phyloP scores from a whole-genome alignment of 2,329 filamentous ascomycete species.

The Monosporascus sp. region DNA sequence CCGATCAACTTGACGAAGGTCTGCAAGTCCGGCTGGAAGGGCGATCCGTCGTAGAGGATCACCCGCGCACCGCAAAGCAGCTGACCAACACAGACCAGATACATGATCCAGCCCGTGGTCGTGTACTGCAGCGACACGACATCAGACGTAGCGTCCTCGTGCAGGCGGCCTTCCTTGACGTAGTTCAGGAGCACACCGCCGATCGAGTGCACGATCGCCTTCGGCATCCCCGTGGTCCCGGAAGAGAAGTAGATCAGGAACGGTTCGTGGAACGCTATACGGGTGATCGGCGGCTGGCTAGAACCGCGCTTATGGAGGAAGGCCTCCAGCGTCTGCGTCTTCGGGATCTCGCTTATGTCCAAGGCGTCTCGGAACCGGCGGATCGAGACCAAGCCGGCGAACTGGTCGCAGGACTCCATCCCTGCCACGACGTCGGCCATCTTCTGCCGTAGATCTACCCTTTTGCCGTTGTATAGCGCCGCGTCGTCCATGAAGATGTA shows the following conservation, averaged over 20 bases:
- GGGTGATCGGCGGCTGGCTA: conserved; percentile 46
- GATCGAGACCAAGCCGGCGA: conserved; percentile 60
- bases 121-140: conserved; percentile 50
- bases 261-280: conserved; percentile 66
- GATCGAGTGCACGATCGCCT: conserved; percentile 77
- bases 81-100: conserved; percentile 54
- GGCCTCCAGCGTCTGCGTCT: conserved; percentile 36
- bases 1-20: conserved; percentile 59
- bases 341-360: conserved; percentile 51
- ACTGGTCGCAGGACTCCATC: conserved; percentile 54
- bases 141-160: conserved; percentile 36
- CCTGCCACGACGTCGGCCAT: conserved; percentile 62
- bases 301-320: conserved; percentile 36
- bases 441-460: conserved; percentile 65
- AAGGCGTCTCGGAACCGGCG: conserved; percentile 57
- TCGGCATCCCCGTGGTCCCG: conserved; percentile 77
- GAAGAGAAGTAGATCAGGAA: conserved; percentile 75
- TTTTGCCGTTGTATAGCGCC: conserved; percentile 74
- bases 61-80: conserved; percentile 56
- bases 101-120: conserved; percentile 87
- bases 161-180: conserved; percentile 54
- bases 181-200: conserved; percentile 55
- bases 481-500: conserved; percentile 82
- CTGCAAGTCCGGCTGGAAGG: conserved; percentile 64
- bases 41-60: conserved; percentile 78